These are phyloP conservation scores for Apiospora saccharicola DNA, from an alignment of 2,329 filamentous ascomycete genomes.

Conservation along the genomic window DNA sequence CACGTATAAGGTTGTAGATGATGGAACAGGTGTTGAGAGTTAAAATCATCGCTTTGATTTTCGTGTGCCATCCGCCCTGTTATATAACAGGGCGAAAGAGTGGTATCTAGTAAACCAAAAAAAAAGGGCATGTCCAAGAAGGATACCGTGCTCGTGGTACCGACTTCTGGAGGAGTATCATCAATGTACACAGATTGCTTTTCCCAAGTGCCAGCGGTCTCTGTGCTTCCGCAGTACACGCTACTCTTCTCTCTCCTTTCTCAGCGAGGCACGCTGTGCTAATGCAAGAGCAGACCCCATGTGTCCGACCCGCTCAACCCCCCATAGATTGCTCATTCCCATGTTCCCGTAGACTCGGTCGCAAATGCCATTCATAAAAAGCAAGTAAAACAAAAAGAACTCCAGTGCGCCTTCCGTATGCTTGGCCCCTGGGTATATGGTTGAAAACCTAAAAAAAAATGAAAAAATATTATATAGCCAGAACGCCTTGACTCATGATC, in stretches of 20 bases:
- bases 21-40: background rate
- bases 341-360: conserved; percentile 2
- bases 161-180: background rate
- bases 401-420: conserved; percentile 41
- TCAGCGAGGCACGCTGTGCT: background rate
- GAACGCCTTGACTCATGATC: conserved; percentile 24
- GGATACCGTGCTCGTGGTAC: background rate
- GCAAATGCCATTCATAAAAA: conserved; percentile 29
- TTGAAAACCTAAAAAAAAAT: conserved; percentile 15
- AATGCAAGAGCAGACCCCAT: background rate
- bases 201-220: background rate
- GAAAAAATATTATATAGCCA: no score
- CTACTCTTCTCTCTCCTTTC: background rate
- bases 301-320: background rate
- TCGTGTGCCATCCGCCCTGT: conserved; percentile 38
- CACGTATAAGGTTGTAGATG: background rate
- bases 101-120: conserved; percentile 37
- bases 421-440: conserved; percentile 41
- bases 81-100: conserved; percentile 33
- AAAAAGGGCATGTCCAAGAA: conserved; percentile 1
- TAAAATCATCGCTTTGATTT: conserved; percentile 38
- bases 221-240: background rate
- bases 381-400: conserved; percentile 35
- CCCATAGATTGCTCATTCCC: conserved; percentile 2
- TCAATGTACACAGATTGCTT: background rate